phyloP scores from a whole-genome alignment of 306 rosid genomes.

The apple (Malus domestica) region ASM211411v1 NC_041789.1:26582501-26583000 shows the following conservation, averaged over 20 bases:
- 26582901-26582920: conserved; percentile 42
- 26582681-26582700: not conserved
- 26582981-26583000: not conserved
- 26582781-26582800: conserved; percentile 69
- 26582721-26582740: conserved; percentile 98
- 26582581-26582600: no score
- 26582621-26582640: no score
- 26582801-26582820: conserved; percentile 77
- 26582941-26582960: not conserved
- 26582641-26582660: no score
- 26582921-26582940: not conserved
- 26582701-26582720: conserved; percentile 79
- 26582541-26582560: no score
- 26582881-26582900: conserved; percentile 66
- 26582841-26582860: conserved; percentile 69
- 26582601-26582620: no score
- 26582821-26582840: conserved; percentile 82
- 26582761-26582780: conserved; percentile 65
- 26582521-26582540: no score
- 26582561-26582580: no score
- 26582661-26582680: no score
- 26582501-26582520: no score
- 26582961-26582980: not conserved
- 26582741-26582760: conserved; percentile 86
- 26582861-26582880: conserved; percentile 98